These are phyloP conservation scores for Pseudomassariella vexata DNA, from an alignment of 2,329 filamentous ascomycete genomes.

Conservation along the genomic window DNA sequence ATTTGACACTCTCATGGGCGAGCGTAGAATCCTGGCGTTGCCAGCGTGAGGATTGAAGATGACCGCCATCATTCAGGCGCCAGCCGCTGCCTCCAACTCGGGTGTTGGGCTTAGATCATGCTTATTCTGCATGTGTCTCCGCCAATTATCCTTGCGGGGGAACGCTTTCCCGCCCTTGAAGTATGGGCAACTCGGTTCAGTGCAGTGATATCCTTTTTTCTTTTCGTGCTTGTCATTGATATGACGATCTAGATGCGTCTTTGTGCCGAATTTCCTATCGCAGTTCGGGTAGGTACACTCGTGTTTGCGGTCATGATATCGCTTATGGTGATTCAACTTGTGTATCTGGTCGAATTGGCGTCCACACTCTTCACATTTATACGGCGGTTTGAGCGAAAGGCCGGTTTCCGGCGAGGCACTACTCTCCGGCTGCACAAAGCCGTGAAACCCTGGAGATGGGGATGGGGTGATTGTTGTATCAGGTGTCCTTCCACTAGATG, in stretches of 20 bases:
- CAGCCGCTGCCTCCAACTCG: no score
- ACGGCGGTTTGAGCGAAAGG: constrained; percentile 6
- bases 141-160: constrained; percentile 58
- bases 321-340: constrained; percentile 56
- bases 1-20: no score
- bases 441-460: constrained; percentile 20
- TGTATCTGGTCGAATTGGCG: constrained; percentile 51
- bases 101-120: constrained; percentile 27
- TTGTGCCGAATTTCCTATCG: constrained; percentile 53
- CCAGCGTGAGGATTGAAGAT: no score
- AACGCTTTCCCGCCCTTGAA: constrained; percentile 56
- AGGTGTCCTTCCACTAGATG: constrained; percentile 24
- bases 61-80: no score
- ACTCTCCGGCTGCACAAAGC: constrained; percentile 15
- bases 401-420: constrained; percentile 20
- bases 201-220: constrained; percentile 55
- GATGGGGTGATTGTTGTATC: constrained; percentile 24
- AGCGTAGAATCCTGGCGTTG: no score
- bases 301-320: constrained; percentile 54
- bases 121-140: constrained; percentile 56
- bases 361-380: constrained; percentile 35
- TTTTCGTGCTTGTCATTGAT: constrained; percentile 58
- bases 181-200: constrained; percentile 47
- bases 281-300: constrained; percentile 37
- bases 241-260: constrained; percentile 56